These are phyloP conservation scores for Sclerotiophoma versabilis DNA, from an alignment of 2,329 filamentous ascomycete genomes.

Conservation along the genomic window DNA sequence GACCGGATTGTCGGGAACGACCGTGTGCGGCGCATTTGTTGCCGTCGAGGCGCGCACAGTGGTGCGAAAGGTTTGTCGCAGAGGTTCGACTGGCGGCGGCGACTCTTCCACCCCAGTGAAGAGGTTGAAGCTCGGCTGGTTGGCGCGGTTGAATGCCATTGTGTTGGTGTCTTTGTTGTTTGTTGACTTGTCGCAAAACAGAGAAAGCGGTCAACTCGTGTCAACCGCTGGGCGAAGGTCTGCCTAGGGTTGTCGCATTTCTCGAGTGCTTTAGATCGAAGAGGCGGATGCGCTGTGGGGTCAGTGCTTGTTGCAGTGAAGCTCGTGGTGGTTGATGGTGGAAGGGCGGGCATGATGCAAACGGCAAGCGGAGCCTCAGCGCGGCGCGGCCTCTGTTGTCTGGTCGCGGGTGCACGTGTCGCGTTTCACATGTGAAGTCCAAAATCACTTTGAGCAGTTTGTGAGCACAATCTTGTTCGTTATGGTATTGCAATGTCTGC, in stretches of 20 bases:
- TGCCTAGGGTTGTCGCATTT: constrained; percentile 2
- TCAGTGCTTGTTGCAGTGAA: constrained; percentile 2
- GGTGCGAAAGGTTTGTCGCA: constrained; percentile 51
- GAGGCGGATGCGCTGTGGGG: neutral
- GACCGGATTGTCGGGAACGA: constrained; percentile 51
- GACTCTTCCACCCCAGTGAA: constrained; percentile 53
- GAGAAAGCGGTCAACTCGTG: neutral
- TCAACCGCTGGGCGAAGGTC: neutral
- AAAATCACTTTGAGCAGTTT: neutral
- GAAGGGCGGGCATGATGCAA: constrained; percentile 14
- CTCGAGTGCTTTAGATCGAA: neutral
- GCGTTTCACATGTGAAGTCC: neutral
- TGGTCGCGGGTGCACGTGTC: constrained; percentile 8
- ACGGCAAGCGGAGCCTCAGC: constrained; percentile 13
- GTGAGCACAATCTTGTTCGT: neutral
- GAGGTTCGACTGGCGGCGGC: constrained; percentile 44
- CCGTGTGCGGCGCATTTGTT: constrained; percentile 46
- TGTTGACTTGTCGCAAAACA: constrained; percentile 12
- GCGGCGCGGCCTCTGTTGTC: constrained; percentile 1
- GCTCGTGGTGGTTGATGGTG: constrained; percentile 14
- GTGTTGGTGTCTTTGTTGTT: constrained; percentile 30
- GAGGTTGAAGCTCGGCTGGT: constrained; percentile 58
- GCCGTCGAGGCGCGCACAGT: constrained; percentile 56
- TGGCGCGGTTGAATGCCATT: constrained; percentile 44
- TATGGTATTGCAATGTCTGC: neutral